A percentile compares a stretch with the other conserved stretches of the same genome.
phyloP scores from a whole-genome alignment of 2,329 filamentous ascomycete species.

The Colletotrichum sp. region DNA sequence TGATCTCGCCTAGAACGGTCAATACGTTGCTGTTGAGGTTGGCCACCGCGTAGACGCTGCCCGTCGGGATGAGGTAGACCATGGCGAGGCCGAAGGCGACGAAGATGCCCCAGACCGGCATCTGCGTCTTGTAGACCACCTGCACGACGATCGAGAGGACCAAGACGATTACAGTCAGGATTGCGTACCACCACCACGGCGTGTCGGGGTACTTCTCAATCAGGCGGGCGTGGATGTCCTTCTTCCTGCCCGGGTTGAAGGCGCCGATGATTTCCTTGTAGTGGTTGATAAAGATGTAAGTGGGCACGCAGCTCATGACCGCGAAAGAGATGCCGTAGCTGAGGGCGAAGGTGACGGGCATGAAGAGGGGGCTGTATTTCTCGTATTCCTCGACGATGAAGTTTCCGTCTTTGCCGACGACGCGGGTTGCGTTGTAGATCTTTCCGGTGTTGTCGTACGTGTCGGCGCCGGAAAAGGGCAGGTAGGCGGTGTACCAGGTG shows the following conservation, averaged over 20 bases:
- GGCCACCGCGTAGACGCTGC: conserved; percentile 49
- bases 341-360: conserved; percentile 37
- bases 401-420: conserved; percentile 46
- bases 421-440: conserved; percentile 54
- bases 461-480: conserved; percentile 57
- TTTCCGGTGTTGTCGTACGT: conserved; percentile 54
- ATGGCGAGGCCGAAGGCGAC: conserved; percentile 48
- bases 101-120: conserved; percentile 62
- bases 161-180: conserved; percentile 35
- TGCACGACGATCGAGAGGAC: conserved; percentile 36
- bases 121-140: conserved; percentile 58
- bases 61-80: conserved; percentile 54
- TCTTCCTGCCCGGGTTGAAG: conserved; percentile 5
- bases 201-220: conserved; percentile 33
- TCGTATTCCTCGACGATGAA: conserved; percentile 52
- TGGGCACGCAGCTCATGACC: conserved; percentile 38
- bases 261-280: conserved; percentile 41
- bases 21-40: conserved; percentile 50
- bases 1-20: conserved; percentile 13
- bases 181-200: conserved; percentile 44
- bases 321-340: conserved; percentile 41
- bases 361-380: conserved; percentile 46
- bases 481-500: conserved; percentile 60
- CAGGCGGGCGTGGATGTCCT: conserved; percentile 34
- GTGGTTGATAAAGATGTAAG: conserved; percentile 45